These are phyloP conservation scores for Lipomyces anomalus DNA, from an alignment of 805 yeast species.

Conservation along the genomic window DNA sequence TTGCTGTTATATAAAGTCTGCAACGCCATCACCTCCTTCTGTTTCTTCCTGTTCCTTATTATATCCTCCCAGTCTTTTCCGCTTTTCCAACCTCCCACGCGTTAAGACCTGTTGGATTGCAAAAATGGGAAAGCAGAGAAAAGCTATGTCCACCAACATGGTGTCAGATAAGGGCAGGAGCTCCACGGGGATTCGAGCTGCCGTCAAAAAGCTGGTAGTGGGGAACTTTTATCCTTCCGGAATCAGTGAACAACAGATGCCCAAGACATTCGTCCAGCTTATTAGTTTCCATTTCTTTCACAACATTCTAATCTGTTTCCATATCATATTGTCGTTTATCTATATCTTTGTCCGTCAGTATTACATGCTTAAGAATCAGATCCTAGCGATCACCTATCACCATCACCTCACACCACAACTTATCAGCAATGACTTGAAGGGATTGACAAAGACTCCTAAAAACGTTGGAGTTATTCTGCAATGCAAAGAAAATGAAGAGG, in stretches of 20 bases:
- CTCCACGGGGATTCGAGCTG: neutral
- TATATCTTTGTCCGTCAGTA: constrained; percentile 6
- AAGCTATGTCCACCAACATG: neutral
- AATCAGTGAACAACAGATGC: constrained; percentile 4
- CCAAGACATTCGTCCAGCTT: constrained; percentile 12
- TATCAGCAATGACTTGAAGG: constrained; percentile 74
- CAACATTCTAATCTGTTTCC: constrained; percentile 19
- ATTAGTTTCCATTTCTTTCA: constrained; percentile 17
- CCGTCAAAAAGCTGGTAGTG: constrained; percentile 5
- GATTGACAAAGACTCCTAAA: constrained; percentile 69
- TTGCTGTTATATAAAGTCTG: no score
- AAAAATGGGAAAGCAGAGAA: no score
- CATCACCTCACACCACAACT: constrained; percentile 61
- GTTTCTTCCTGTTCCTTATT: no score
- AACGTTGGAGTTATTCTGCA: constrained; percentile 71
- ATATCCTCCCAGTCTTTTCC: no score
- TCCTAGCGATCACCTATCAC: constrained; percentile 24
- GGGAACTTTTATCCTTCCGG: constrained; percentile 11
- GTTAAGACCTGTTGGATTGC: no score
- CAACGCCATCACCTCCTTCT: no score
- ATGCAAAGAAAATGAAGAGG: constrained; percentile 70
- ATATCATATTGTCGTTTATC: constrained; percentile 15
- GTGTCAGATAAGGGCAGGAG: neutral
- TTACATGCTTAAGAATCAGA: constrained; percentile 18
- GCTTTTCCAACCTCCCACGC: no score